A percentile compares a stretch with the other conserved stretches of the same genome.
Conservation (phyloP, 148 eudicot genomes). For the Diospyros lotus region DNA sequence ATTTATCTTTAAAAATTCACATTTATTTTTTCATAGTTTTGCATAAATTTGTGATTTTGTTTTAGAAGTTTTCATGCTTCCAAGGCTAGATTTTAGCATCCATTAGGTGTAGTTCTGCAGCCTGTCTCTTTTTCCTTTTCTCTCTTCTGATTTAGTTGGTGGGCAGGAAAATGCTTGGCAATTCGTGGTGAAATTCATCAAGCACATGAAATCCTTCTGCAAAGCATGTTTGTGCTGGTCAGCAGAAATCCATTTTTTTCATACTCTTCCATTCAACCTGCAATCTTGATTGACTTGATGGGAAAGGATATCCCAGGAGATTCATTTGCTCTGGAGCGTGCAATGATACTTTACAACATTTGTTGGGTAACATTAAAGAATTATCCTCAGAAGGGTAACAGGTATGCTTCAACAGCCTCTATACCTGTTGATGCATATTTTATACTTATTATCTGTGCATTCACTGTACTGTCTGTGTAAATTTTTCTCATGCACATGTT, state of each 20-base stretch:
- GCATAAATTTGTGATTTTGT: not conserved
- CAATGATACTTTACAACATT: conserved; percentile 53
- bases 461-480: not conserved
- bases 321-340: conserved; percentile 58
- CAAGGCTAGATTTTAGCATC: not conserved
- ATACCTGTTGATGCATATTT: not conserved
- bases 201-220: conserved; percentile 37
- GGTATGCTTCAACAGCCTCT: conserved; percentile 30
- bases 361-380: conserved; percentile 56
- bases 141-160: conserved; percentile 14
- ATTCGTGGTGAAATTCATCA: conserved; percentile 38
- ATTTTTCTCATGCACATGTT: not conserved
- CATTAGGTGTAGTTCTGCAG: not conserved
- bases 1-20: too few relatives aligned
- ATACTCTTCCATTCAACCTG: conserved; percentile 27
- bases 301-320: conserved; percentile 52
- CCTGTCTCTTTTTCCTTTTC: not conserved
- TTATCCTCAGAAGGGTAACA: conserved; percentile 28
- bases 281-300: conserved; percentile 38
- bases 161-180: conserved; percentile 58
- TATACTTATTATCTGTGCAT: not conserved
- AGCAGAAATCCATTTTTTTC: conserved; percentile 45
- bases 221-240: conserved; percentile 54
- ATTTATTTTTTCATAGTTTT: not conserved
- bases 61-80: not conserved